Evolutionary conservation across 495 filamentous ascomycete genomes (phyloP).

Genomic region (Penicillium cataractarum): DNA sequence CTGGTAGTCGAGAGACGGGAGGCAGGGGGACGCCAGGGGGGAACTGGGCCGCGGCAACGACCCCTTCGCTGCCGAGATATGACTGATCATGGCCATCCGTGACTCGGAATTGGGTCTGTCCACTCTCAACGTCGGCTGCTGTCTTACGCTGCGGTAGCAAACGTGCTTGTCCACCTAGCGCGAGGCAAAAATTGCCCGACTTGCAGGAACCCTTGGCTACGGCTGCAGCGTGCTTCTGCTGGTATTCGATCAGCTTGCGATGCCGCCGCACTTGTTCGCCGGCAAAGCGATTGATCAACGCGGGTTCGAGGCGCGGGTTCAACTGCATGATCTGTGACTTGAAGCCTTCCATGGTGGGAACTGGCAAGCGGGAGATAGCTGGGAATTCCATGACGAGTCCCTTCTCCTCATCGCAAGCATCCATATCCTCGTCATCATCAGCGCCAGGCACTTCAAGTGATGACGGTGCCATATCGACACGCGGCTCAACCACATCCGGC

Average conservation of each 20-base stretch:
- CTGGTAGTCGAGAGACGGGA: slow-evolving; percentile 76
- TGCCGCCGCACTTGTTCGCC: slow-evolving; percentile 79
- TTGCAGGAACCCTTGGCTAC: slow-evolving; percentile 58
- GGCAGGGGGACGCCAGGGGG: slow-evolving; percentile 82
- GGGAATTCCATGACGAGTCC: slow-evolving; percentile 54
- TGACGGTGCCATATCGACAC: slow-evolving; percentile 1
- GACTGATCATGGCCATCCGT: slow-evolving; percentile 62
- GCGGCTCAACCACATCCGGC: slow-evolving; percentile 12
- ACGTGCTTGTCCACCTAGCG: slow-evolving; percentile 61
- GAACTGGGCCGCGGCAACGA: slow-evolving; percentile 71
- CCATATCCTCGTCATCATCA: slow-evolving; percentile 53
- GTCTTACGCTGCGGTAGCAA: slow-evolving; percentile 53
- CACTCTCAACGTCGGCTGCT: slow-evolving; percentile 44
- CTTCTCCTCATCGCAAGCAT: slow-evolving; percentile 45
- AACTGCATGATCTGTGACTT: slow-evolving; percentile 70
- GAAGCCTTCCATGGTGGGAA: slow-evolving; percentile 79
- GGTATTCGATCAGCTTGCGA: slow-evolving; percentile 72
- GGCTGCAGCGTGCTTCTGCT: slow-evolving; percentile 68
- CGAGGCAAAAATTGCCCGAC: slow-evolving; percentile 63
- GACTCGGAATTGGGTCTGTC: slow-evolving; percentile 55
- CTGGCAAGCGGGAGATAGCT: slow-evolving; percentile 51
- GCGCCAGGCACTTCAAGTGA: slow-evolving; percentile 31
- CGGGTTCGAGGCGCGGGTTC: slow-evolving; percentile 69
- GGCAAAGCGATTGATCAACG: slow-evolving; percentile 80
- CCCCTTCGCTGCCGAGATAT: slow-evolving; percentile 65